These are phyloP conservation scores for Fomitopsis betulina DNA, from an alignment of 1,284 basidiomycete species.

Conservation along the genomic window DNA sequence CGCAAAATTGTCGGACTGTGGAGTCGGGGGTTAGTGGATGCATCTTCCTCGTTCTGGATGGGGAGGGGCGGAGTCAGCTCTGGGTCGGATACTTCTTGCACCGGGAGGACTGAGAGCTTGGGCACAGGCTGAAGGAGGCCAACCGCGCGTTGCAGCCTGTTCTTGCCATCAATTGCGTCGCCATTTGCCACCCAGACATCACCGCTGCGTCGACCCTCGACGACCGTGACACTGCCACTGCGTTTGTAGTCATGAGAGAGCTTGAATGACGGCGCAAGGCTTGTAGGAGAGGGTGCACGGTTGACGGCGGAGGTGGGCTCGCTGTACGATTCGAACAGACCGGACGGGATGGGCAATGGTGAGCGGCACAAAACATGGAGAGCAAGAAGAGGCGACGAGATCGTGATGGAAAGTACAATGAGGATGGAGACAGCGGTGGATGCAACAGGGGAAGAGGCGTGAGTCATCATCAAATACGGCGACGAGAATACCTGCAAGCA, in stretches of 20 bases:
- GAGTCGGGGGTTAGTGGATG: slow-evolving; percentile 39
- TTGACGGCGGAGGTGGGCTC: slow-evolving; percentile 38
- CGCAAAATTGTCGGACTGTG: slow-evolving; percentile 47
- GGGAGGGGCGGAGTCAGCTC: slow-evolving; percentile 34
- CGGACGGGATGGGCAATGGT: slow-evolving; percentile 59
- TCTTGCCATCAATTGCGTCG: slow-evolving; percentile 59
- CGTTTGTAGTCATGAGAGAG: slow-evolving; percentile 55
- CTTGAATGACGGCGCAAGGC: slow-evolving; percentile 33
- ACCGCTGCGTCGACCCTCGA: slow-evolving; percentile 63
- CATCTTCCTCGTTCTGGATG: slow-evolving; percentile 27
- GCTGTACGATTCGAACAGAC: slow-evolving; percentile 50
- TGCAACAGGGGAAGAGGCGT: slow-evolving; percentile 30
- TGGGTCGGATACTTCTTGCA: slow-evolving; percentile 35
- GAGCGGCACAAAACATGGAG: slow-evolving; percentile 53
- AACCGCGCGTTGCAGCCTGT: slow-evolving; percentile 52
- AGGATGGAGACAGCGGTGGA: slow-evolving; percentile 40
- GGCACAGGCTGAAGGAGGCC: slow-evolving; percentile 56
- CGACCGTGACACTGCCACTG: slow-evolving; percentile 57
- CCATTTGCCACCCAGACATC: slow-evolving; percentile 69
- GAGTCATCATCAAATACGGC: slow-evolving; percentile 52
- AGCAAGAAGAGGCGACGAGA: slow-evolving; percentile 61
- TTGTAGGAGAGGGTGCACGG: slow-evolving; percentile 38
- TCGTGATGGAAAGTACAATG: slow-evolving; percentile 55
- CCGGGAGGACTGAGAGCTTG: slow-evolving; percentile 62
- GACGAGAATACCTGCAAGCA: slow-evolving; percentile 44